A percentile compares a stretch with the other conserved stretches of the same genome.
Evolutionary conservation across 2,329 filamentous ascomycete species (phyloP).

Genomic region (Fusarium sulawesiense): DNA sequence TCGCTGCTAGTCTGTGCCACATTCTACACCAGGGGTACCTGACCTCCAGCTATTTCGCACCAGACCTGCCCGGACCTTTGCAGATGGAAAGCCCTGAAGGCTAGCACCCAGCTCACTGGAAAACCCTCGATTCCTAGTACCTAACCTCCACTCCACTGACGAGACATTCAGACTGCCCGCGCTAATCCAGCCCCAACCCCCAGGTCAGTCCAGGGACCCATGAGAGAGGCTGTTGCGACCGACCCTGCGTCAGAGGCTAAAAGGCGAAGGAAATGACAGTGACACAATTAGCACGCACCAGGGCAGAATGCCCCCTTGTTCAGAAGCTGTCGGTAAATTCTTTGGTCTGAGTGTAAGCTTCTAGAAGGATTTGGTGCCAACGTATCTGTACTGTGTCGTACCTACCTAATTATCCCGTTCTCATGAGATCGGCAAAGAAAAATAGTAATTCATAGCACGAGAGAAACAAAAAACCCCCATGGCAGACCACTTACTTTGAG

Average conservation of each 20-base stretch:
- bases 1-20: too few species aligned
- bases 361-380: slow-evolving; percentile 30
- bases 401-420: not conserved
- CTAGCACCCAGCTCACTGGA: slow-evolving; percentile 22
- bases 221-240: slow-evolving; percentile 12
- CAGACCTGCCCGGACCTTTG: not conserved
- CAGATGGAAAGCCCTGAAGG: slow-evolving; percentile 25
- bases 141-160: not conserved
- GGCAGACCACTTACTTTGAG: not conserved
- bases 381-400: not conserved
- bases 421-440: slow-evolving; percentile 13
- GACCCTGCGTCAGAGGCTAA: slow-evolving; percentile 28
- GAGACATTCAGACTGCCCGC: slow-evolving; percentile 1
- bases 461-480: not conserved
- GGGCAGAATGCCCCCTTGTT: slow-evolving; percentile 11
- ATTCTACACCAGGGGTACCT: slow-evolving; percentile 12
- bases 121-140: slow-evolving; percentile 22
- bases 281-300: slow-evolving; percentile 15
- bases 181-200: slow-evolving; percentile 16
- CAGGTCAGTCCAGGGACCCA: slow-evolving; percentile 20
- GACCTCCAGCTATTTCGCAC: not conserved
- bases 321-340: not conserved
- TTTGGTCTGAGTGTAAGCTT: slow-evolving; percentile 14
- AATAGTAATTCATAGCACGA: not conserved
- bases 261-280: slow-evolving; percentile 13